phyloP scores from a whole-genome alignment of 2,329 filamentous ascomycete species.

The Penicillium sp. region DNA sequence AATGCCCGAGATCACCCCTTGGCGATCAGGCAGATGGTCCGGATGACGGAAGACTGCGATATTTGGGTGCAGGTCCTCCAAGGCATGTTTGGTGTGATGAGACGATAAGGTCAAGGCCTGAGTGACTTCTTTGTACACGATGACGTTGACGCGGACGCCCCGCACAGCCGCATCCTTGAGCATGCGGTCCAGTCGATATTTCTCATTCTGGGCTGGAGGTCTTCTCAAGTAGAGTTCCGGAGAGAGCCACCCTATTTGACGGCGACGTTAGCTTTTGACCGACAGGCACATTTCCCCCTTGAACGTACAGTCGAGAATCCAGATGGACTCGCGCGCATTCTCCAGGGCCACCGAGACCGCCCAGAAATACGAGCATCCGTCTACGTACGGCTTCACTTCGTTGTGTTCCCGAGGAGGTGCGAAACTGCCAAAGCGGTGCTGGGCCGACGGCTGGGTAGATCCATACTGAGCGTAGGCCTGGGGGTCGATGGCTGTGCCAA shows the following conservation, averaged over 20 bases:
- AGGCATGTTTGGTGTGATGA: conserved; percentile 69
- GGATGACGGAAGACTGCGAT: conserved; percentile 87
- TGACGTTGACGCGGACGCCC: conserved; percentile 76
- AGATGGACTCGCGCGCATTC: conserved; percentile 68
- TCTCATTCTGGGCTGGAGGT: conserved; percentile 72
- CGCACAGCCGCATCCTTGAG: conserved; percentile 74
- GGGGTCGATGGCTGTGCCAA: conserved; percentile 44
- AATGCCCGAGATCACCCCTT: conserved; percentile 57
- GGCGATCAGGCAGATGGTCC: conserved; percentile 72
- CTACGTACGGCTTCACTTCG: conserved; percentile 79
- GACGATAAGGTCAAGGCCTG: conserved; percentile 68
- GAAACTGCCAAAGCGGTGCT: conserved; percentile 58
- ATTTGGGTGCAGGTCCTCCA: conserved; percentile 73
- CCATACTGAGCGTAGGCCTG: conserved; percentile 44
- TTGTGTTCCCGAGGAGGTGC: conserved; percentile 66
- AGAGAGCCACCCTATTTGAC: conserved; percentile 63
- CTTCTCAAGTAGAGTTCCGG: conserved; percentile 81
- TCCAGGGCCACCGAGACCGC: conserved; percentile 76
- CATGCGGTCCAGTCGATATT: conserved; percentile 78
- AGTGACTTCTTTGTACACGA: conserved; percentile 88
- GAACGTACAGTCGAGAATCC: conserved; percentile 68
- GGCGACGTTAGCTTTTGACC: not conserved
- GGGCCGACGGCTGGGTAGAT: conserved; percentile 31
- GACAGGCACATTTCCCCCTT: not conserved
- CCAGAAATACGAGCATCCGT: conserved; percentile 78